Percentiles rank a stretch among this genome's conserved stretches.
phyloP scores from a whole-genome alignment of 768 basidiomycete species.

The Epithele typhae region DNA sequence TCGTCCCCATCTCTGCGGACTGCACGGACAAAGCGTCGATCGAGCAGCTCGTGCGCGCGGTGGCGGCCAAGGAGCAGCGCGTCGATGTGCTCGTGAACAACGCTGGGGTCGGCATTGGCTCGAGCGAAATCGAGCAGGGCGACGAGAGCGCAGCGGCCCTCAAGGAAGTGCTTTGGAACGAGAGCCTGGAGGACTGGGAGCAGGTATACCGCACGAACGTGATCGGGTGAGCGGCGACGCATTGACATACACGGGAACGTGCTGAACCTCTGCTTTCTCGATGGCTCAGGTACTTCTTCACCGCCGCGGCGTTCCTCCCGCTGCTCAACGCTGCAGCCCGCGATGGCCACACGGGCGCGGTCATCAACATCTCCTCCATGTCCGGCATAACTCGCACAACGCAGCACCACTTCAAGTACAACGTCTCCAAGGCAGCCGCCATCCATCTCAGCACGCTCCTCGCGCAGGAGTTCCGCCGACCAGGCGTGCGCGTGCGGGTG shows the following conservation, averaged over 20 bases:
- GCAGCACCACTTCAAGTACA: constrained; percentile 44
- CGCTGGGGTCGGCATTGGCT: constrained; percentile 24
- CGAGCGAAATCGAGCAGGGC: constrained; percentile 23
- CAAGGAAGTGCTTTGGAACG: constrained; percentile 25
- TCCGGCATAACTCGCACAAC: constrained; percentile 36
- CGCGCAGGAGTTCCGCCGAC: constrained; percentile 30
- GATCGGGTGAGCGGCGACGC: constrained; percentile 25
- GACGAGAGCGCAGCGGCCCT: constrained; percentile 25
- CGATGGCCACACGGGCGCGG: constrained; percentile 28
- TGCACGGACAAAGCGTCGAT: constrained; percentile 27
- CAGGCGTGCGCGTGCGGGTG: constrained; percentile 30
- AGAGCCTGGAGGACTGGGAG: constrained; percentile 28
- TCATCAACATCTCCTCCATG: constrained; percentile 41
- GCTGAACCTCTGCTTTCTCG: too few relatives aligned
- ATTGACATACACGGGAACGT: too few relatives aligned
- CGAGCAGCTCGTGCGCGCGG: constrained; percentile 19
- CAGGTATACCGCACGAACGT: constrained; percentile 31
- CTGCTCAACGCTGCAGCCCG: constrained; percentile 34
- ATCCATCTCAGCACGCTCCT: constrained; percentile 33
- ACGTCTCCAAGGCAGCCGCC: constrained; percentile 36
- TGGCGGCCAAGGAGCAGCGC: constrained; percentile 24
- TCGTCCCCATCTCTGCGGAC: constrained; percentile 26
- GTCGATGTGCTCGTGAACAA: constrained; percentile 33
- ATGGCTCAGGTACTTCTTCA: constrained; percentile 38
- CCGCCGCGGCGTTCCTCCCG: constrained; percentile 41